Evolutionary conservation across 2,329 filamentous ascomycete species (phyloP).

Genomic region (Claviceps africana): DNA sequence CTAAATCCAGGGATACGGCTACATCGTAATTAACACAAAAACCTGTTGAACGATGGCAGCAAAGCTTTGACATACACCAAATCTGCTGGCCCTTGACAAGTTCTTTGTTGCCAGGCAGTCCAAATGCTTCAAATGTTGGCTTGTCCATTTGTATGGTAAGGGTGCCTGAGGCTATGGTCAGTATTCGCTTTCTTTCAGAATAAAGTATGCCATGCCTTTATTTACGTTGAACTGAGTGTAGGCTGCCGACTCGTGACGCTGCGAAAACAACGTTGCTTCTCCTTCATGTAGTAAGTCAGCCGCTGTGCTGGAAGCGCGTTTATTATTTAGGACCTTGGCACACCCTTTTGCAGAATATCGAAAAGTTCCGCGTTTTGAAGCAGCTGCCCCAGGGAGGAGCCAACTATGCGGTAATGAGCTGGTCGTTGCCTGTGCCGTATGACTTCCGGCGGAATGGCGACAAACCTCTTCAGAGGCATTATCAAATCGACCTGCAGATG

Average conservation of each 20-base stretch:
- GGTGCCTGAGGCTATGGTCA: constrained; percentile 33
- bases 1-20: constrained; percentile 69
- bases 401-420: constrained; percentile 52
- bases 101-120: constrained; percentile 59
- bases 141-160: constrained; percentile 68
- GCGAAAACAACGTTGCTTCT: constrained; percentile 70
- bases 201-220: constrained; percentile 37
- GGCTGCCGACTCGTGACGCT: constrained; percentile 49
- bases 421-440: constrained; percentile 22
- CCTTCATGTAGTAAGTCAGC: constrained; percentile 30
- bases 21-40: background rate
- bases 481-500: constrained; percentile 48
- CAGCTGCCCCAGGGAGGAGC: constrained; percentile 52
- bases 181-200: background rate
- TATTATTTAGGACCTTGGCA: constrained; percentile 2
- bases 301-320: background rate
- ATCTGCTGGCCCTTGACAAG: constrained; percentile 19
- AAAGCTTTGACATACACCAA: background rate
- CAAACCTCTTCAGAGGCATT: constrained; percentile 50
- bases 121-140: constrained; percentile 68
- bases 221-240: constrained; percentile 60
- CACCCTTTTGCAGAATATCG: constrained; percentile 71
- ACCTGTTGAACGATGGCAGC: background rate
- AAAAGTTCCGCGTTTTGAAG: constrained; percentile 65
- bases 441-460: constrained; percentile 39